phyloP scores from a whole-genome alignment of 805 yeast genomes.

The Candida coquimbonensis region DNA sequence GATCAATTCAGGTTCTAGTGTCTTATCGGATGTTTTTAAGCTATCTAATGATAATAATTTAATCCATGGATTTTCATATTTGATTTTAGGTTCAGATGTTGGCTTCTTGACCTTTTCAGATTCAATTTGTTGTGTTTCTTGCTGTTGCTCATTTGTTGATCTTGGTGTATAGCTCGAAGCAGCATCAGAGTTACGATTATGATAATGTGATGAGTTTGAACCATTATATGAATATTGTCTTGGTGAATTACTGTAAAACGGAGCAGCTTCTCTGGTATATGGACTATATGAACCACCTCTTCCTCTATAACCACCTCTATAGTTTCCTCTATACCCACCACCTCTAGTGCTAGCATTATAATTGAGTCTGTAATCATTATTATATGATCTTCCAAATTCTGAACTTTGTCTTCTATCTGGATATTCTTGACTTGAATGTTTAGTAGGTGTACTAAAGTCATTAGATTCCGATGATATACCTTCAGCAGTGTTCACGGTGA shows the following conservation, averaged over 20 bases:
- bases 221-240: neutral
- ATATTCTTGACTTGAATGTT: neutral
- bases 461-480: neutral
- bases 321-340: conserved; percentile 1
- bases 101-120: neutral
- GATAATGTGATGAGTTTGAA: neutral
- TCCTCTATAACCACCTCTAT: conserved; percentile 5
- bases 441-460: neutral
- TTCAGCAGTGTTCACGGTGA: neutral
- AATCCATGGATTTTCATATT: conserved; percentile 11
- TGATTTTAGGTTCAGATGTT: neutral
- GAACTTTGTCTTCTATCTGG: neutral
- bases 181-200: neutral
- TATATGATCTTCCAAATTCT: neutral
- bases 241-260: neutral
- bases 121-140: neutral
- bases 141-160: too few species aligned
- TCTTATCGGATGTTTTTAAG: neutral
- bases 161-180: neutral
- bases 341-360: neutral
- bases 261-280: neutral
- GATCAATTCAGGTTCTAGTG: conserved; percentile 2
- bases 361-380: neutral
- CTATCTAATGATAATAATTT: conserved; percentile 7
- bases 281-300: conserved; percentile 1